Conservation (phyloP, 106 monocot species). For the Allium sativum region DNA sequence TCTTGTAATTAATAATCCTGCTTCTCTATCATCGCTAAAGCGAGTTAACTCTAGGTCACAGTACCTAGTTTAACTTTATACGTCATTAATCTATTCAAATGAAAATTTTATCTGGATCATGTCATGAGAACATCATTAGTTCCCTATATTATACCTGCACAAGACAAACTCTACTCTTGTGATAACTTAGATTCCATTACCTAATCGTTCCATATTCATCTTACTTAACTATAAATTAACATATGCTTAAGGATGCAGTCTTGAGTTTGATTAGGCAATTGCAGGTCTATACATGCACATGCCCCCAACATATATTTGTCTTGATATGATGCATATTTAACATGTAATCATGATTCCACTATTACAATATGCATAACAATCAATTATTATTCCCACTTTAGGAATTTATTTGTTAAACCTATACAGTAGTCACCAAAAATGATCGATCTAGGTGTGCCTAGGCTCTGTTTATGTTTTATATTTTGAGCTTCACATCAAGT, state of each 20-base stretch:
- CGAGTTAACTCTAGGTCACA: no score
- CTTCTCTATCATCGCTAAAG: no score
- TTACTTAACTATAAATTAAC: not conserved
- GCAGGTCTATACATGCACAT: conserved; percentile 6
- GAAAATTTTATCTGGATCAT: not conserved
- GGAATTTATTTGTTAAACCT: conserved; percentile 1
- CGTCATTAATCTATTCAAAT: no score
- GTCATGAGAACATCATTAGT: conserved; percentile 12
- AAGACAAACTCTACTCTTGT: no score
- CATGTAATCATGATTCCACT: conserved; percentile 5
- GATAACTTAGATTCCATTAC: not conserved
- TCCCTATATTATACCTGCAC: not conserved
- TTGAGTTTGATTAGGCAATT: not conserved
- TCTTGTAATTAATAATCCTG: no score
- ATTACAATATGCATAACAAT: not conserved
- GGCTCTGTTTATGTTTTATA: no score
- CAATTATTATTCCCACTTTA: not conserved
- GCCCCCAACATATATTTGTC: conserved; percentile 11
- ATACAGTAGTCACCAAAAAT: not conserved
- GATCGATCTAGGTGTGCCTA: not conserved
- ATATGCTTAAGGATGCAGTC: not conserved
- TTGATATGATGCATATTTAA: not conserved
- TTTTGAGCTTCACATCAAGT: no score
- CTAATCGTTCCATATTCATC: conserved; percentile 13
- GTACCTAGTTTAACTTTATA: no score